phyloP scores from a whole-genome alignment of 2,329 filamentous ascomycete genomes.

The Colletotrichum eleusines region DNA sequence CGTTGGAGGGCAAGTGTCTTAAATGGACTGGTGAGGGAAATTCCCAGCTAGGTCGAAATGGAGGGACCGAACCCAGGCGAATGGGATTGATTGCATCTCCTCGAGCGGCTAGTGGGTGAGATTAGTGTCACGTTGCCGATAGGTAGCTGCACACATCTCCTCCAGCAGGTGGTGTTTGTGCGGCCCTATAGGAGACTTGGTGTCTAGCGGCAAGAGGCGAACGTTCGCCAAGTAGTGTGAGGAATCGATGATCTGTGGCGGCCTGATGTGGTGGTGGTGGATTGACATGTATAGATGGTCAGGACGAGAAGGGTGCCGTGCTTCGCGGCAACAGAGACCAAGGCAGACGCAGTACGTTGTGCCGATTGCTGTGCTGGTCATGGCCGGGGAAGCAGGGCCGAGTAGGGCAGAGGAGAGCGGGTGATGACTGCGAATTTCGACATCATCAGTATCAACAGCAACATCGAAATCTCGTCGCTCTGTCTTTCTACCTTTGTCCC shows the following conservation, averaged over 20 bases:
- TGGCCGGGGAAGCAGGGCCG: not conserved
- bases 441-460: not conserved
- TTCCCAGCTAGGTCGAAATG: constrained; percentile 6
- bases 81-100: constrained; percentile 6
- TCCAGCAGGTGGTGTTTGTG: not conserved
- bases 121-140: not conserved
- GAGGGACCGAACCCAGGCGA: constrained; percentile 22
- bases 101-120: not conserved
- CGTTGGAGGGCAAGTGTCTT: constrained; percentile 6
- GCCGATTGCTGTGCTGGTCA: not conserved
- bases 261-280: not conserved
- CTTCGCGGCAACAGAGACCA: not conserved
- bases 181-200: not conserved
- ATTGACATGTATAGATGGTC: not conserved
- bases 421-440: not conserved
- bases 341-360: not conserved
- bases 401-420: no score
- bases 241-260: not conserved
- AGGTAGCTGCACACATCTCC: not conserved
- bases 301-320: not conserved
- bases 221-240: not conserved
- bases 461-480: not conserved
- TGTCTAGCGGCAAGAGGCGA: constrained; percentile 7
- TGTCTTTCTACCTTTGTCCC: not conserved
- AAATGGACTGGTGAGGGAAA: constrained; percentile 5